Percentiles rank a stretch among this genome's conserved stretches.
Evolutionary conservation across 2,329 filamentous ascomycete genomes (phyloP).

Genomic region (Fusarium fujikuroi): DNA sequence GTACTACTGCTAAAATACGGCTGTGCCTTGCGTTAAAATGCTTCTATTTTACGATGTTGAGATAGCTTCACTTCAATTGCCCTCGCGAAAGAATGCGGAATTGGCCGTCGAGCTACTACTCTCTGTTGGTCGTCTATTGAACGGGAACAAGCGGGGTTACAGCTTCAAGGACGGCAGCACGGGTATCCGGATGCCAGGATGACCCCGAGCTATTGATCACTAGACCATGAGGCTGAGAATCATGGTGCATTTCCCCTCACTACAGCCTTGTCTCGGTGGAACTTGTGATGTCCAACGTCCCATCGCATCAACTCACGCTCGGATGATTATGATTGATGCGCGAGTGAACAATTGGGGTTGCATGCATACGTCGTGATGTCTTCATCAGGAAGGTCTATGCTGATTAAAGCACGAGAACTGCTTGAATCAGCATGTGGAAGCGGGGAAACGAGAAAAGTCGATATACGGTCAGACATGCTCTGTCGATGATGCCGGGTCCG

Average conservation of each 20-base stretch:
- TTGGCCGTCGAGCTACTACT: not conserved
- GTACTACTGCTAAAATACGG: not conserved
- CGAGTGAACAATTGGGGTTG: not conserved
- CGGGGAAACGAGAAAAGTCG: slow-evolving; percentile 1
- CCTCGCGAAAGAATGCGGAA: not conserved
- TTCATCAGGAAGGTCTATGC: slow-evolving; percentile 20
- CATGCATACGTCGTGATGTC: slow-evolving; percentile 16
- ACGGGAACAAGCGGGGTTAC: not conserved
- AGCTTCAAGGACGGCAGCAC: not conserved
- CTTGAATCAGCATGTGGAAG: slow-evolving; percentile 10
- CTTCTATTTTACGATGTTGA: not conserved
- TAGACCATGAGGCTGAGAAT: slow-evolving; percentile 16
- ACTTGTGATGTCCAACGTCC: slow-evolving; percentile 5
- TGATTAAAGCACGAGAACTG: not conserved
- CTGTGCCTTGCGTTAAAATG: not conserved
- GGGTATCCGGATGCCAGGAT: not conserved
- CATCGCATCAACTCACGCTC: not conserved
- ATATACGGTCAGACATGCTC: not conserved
- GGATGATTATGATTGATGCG: not conserved
- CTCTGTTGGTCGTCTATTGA: not conserved
- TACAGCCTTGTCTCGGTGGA: not conserved
- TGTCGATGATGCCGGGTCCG: slow-evolving; percentile 2
- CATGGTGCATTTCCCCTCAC: slow-evolving; percentile 7
- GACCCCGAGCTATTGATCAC: not conserved
- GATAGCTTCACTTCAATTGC: not conserved